These are phyloP conservation scores for Magnolia officinalis DNA, from an alignment of 164 flowering plant species.

Conservation along the genomic window DNA sequence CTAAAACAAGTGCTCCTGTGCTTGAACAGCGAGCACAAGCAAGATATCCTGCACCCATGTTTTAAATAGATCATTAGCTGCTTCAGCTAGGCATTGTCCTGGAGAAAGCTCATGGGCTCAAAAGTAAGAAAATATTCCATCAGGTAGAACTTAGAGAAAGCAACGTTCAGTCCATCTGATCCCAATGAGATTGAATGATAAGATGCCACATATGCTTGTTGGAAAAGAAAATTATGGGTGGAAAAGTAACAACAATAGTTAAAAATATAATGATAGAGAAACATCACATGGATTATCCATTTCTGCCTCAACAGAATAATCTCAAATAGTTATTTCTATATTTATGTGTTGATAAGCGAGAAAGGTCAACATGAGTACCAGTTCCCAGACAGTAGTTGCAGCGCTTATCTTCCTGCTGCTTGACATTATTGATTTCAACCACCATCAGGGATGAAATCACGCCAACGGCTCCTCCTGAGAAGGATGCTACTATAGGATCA, in stretches of 20 bases:
- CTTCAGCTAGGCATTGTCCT: no score
- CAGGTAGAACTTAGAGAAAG: not conserved
- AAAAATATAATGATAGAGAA: not conserved
- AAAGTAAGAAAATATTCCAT: not conserved
- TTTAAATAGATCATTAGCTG: not conserved
- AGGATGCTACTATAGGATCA: constrained; percentile 99
- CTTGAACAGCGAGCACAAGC: constrained; percentile 95
- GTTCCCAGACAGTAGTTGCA: constrained; percentile 99
- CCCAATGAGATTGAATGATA: no score
- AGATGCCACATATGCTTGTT: not conserved
- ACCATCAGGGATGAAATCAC: constrained; percentile 97
- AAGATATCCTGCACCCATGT: constrained; percentile 68
- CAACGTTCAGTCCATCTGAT: not conserved
- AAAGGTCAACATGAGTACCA: constrained; percentile 36
- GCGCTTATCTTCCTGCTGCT: constrained; percentile 90
- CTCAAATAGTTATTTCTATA: not conserved
- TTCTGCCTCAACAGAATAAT: no score
- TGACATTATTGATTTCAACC: constrained; percentile 94
- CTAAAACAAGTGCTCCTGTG: constrained; percentile 71
- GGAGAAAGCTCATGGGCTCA: not conserved
- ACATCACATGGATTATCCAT: not conserved
- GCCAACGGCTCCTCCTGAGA: constrained; percentile 98
- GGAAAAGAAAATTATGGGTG: not conserved
- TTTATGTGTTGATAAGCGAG: not conserved
- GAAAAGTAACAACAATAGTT: not conserved